phyloP scores from a whole-genome alignment of 345 rosid species.

The Dipteronia dyeriana region DNA sequence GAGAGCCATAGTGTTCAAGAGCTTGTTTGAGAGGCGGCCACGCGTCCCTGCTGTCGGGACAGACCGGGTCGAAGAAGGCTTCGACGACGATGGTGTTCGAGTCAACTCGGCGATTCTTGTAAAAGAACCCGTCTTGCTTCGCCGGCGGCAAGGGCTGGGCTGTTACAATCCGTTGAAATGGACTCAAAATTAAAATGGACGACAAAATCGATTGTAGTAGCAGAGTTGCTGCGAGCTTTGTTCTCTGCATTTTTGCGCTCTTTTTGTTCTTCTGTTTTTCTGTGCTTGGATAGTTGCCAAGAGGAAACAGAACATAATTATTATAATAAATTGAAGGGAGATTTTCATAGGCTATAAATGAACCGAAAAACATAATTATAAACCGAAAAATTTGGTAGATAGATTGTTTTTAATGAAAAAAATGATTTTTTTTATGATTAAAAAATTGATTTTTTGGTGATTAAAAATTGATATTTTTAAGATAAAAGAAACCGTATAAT shows the following conservation, averaged over 20 bases:
- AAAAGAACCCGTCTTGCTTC: conserved; percentile 75
- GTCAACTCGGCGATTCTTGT: conserved; percentile 30
- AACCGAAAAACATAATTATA: no score
- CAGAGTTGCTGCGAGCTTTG: background rate
- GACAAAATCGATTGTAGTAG: conserved; percentile 18
- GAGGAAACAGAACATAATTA: background rate
- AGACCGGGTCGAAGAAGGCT: conserved; percentile 88
- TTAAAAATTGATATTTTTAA: no score
- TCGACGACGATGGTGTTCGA: conserved; percentile 61
- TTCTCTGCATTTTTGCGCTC: conserved; percentile 10
- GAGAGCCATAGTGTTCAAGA: conserved; percentile 61
- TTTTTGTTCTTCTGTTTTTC: background rate
- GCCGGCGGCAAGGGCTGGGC: conserved; percentile 79
- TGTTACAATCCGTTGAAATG: conserved; percentile 12
- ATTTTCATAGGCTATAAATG: no score
- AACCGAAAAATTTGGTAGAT: no score
- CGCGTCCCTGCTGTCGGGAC: conserved; percentile 81
- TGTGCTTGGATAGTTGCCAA: background rate
- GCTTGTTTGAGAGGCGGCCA: conserved; percentile 84
- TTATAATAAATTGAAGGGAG: no score
- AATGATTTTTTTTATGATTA: no score
- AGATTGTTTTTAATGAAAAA: no score
- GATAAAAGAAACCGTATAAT: no score
- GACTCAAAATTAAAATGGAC: conserved; percentile 20
- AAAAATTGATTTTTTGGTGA: no score